Evolutionary conservation across 441 rosid genomes (phyloP).

Genomic region (Pelargonium fulgidum): DNA sequence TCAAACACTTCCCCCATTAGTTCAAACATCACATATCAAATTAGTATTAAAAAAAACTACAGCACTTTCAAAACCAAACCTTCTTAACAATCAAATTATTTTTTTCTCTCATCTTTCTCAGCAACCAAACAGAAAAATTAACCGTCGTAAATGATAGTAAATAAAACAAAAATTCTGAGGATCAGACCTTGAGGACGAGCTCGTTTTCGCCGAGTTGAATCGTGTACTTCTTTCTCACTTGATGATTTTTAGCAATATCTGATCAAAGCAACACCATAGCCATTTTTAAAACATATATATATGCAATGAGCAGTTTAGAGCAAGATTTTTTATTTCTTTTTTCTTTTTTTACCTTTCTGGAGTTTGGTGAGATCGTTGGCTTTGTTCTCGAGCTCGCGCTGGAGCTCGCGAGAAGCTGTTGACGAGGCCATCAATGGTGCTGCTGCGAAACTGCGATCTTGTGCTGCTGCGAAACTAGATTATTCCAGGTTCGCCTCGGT

Average conservation of each 20-base stretch:
- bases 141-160: too few species aligned
- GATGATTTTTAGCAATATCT: constrained; percentile 27
- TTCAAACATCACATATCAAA: not conserved
- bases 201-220: constrained; percentile 30
- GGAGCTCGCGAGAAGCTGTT: constrained; percentile 21
- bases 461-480: not conserved
- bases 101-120: not conserved
- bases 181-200: constrained; percentile 27
- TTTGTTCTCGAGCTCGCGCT: constrained; percentile 26
- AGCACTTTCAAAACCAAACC: not conserved
- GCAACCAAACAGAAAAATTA: not conserved
- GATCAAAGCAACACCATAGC: not conserved
- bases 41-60: not conserved
- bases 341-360: constrained; percentile 24
- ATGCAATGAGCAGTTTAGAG: not conserved
- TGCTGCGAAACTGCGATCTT: not conserved
- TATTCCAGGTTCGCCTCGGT: not conserved
- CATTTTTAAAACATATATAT: not conserved
- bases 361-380: constrained; percentile 25
- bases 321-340: not conserved
- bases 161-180: not conserved
- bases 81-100: not conserved
- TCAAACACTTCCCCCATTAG: not conserved
- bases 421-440: constrained; percentile 20
- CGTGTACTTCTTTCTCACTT: constrained; percentile 28